Percentiles rank a stretch among this genome's conserved stretches.
These are phyloP conservation scores for Thielaviopsis cerberus DNA, from an alignment of 2,329 filamentous ascomycete genomes.

Conservation along the genomic window DNA sequence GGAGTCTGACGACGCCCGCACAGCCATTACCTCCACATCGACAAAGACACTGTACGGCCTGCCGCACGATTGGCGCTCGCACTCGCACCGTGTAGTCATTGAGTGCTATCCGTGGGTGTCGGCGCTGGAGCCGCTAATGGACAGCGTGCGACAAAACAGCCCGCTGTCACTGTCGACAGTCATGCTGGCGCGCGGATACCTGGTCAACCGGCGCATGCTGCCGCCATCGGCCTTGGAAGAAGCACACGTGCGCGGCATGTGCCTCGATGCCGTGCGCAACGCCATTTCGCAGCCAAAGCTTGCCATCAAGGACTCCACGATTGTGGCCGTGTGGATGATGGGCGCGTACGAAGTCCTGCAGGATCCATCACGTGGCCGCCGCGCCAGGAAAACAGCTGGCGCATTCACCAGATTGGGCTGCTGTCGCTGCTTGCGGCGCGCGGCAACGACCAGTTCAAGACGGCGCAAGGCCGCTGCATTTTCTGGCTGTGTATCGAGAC, in stretches of 20 bases:
- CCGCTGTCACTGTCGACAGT: conserved; percentile 8
- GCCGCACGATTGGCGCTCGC: conserved; percentile 3
- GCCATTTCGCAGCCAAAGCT: conserved; percentile 1
- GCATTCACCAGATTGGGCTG: conserved; percentile 8
- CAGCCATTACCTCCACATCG: background rate
- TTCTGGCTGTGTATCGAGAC: conserved; percentile 11
- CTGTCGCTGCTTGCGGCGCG: conserved; percentile 6
- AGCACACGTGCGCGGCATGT: background rate
- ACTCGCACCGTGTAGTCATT: conserved; percentile 8
- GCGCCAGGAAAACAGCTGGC: background rate
- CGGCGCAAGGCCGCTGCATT: conserved; percentile 3
- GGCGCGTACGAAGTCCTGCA: conserved; percentile 10
- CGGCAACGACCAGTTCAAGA: conserved; percentile 6
- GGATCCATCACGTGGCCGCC: conserved; percentile 8
- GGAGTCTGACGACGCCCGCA: background rate
- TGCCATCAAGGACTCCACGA: conserved; percentile 5
- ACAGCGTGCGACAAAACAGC: conserved; percentile 1
- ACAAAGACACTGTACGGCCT: background rate
- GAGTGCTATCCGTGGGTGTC: conserved; percentile 12
- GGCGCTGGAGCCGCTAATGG: conserved; percentile 9
- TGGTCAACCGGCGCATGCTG: conserved; percentile 7
- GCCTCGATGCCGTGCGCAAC: conserved; percentile 4
- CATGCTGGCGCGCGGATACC: conserved; percentile 9
- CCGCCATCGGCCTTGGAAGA: background rate
- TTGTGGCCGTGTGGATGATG: conserved; percentile 10